Conservation (phyloP, 768 basidiomycete genomes). For the Thelephora ganbajun region DNA sequence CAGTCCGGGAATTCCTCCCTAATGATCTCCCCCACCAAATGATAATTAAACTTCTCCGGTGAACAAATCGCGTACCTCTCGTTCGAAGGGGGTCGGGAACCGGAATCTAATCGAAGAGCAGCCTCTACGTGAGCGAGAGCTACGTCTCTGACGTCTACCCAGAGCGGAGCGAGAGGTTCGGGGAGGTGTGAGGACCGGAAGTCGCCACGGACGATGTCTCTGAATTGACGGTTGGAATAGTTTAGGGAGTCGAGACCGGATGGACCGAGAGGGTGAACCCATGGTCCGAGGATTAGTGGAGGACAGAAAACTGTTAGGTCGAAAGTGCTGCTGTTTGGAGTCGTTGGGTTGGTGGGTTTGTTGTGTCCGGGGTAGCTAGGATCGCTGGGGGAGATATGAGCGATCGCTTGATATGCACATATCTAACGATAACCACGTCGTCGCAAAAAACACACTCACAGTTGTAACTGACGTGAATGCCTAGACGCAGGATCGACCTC, state of each 20-base stretch:
- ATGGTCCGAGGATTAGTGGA: constrained; percentile 2
- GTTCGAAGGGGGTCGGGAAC: constrained; percentile 1
- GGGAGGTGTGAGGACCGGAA: neutral
- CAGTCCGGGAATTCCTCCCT: constrained; percentile 4
- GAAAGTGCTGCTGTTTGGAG: no score
- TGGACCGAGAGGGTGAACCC: constrained; percentile 1
- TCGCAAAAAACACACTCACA: no score
- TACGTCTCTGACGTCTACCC: constrained; percentile 7
- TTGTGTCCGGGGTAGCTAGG: no score
- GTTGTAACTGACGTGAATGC: no score
- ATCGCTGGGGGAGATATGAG: no score
- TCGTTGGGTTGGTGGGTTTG: no score
- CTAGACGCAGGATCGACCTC: no score
- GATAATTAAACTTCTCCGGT: constrained; percentile 1
- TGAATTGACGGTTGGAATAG: neutral
- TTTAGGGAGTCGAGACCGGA: constrained; percentile 1
- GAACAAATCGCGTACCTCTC: constrained; percentile 1
- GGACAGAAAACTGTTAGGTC: constrained; percentile 10
- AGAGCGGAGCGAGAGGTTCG: neutral
- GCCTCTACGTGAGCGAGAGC: constrained; percentile 7
- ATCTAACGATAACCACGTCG: no score
- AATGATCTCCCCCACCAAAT: constrained; percentile 1
- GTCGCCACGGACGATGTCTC: neutral
- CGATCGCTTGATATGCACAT: no score
- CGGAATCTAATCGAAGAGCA: no score